A percentile compares a stretch with the other conserved stretches of the same genome.
phyloP scores from a whole-genome alignment of 2,329 filamentous ascomycete genomes.

The Alternaria atra region DNA sequence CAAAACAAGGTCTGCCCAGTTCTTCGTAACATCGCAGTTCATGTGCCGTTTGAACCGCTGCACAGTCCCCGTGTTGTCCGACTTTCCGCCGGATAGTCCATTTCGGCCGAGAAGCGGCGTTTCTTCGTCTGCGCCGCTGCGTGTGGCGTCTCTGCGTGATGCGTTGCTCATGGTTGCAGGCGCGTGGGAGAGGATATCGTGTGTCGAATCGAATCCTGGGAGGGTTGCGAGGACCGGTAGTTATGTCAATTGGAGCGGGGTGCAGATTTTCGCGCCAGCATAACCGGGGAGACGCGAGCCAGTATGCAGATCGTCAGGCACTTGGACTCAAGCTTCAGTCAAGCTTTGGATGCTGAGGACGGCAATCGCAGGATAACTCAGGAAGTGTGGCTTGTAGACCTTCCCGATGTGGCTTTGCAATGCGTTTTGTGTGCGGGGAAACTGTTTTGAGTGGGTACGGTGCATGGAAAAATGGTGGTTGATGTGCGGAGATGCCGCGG shows the following conservation, averaged over 20 bases:
- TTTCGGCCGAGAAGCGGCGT: conserved; percentile 44
- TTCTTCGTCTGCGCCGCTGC: conserved; percentile 38
- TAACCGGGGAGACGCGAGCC: conserved; percentile 5
- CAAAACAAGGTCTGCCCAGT: conserved; percentile 73
- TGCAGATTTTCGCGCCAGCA: conserved; percentile 4
- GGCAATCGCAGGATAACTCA: conserved; percentile 41
- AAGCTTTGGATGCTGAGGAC: conserved; percentile 29
- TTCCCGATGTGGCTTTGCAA: conserved; percentile 17
- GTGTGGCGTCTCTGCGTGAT: conserved; percentile 18
- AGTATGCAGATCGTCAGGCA: conserved; percentile 25
- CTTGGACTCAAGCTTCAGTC: conserved; percentile 36
- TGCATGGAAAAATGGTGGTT: conserved; percentile 23
- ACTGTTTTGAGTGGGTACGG: not conserved
- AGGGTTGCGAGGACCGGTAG: conserved; percentile 12
- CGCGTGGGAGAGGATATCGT: conserved; percentile 1
- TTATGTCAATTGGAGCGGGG: conserved; percentile 19
- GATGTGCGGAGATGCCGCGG: conserved; percentile 22
- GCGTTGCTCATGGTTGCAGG: conserved; percentile 25
- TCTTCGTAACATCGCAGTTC: conserved; percentile 64
- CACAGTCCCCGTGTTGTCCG: conserved; percentile 23
- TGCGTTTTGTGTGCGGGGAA: conserved; percentile 14
- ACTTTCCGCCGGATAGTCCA: conserved; percentile 27
- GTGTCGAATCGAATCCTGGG: conserved; percentile 14
- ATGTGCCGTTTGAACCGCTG: conserved; percentile 45
- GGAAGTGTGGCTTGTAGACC: conserved; percentile 14